Conservation (phyloP, 2,329 filamentous ascomycete genomes). For the Beauveria sp. region DNA sequence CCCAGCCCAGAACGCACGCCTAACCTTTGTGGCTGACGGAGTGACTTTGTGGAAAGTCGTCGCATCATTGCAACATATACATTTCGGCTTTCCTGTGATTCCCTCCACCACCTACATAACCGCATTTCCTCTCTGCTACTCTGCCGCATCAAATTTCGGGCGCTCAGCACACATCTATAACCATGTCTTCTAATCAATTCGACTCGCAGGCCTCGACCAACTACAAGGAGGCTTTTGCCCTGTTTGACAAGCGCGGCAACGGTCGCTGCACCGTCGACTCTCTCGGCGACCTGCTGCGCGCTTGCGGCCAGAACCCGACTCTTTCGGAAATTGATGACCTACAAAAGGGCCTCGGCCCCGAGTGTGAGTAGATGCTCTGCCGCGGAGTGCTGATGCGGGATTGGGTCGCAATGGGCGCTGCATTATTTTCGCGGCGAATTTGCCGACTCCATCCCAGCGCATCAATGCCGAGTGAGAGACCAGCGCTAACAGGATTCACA, state of each 20-base stretch:
- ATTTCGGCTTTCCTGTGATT: background rate
- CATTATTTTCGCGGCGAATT: background rate
- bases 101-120: constrained; percentile 5
- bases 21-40: background rate
- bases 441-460: background rate
- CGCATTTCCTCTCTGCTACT: background rate
- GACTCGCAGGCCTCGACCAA: constrained; percentile 72
- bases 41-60: background rate
- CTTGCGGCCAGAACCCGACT: constrained; percentile 96
- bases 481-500: constrained; percentile 28
- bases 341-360: constrained; percentile 79
- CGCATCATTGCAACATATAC: background rate
- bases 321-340: constrained; percentile 86
- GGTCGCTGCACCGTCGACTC: constrained; percentile 81
- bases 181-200: constrained; percentile 45
- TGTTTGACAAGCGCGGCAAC: constrained; percentile 99
- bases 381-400: constrained; percentile 5
- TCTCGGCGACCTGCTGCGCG: constrained; percentile 88
- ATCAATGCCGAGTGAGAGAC: background rate
- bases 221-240: constrained; percentile 99
- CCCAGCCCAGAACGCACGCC: constrained; percentile 7
- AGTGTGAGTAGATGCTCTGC: constrained; percentile 60
- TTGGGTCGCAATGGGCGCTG: constrained; percentile 6
- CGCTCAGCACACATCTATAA: background rate
- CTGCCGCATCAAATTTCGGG: background rate